phyloP scores from a whole-genome alignment of 1,284 basidiomycete genomes.

The Irpex sp. region DNA sequence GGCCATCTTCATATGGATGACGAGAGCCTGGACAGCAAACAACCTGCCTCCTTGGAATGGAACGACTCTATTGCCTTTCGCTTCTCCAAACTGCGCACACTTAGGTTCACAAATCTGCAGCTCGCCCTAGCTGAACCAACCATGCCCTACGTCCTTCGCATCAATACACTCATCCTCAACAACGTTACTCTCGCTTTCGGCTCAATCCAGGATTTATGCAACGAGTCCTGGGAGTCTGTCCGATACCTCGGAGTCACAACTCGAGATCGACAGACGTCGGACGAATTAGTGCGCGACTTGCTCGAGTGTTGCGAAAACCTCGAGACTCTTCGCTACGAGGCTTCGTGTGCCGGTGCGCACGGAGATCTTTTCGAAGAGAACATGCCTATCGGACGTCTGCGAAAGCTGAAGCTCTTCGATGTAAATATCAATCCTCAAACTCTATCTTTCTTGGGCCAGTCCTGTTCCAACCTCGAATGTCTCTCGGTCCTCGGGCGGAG shows the following conservation, averaged over 20 bases:
- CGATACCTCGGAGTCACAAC: conserved; percentile 34
- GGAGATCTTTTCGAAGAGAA: conserved; percentile 23
- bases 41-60: conserved; percentile 26
- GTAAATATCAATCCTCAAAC: conserved; percentile 34
- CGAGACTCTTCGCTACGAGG: conserved; percentile 24
- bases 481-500: conserved; percentile 38
- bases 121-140: conserved; percentile 38
- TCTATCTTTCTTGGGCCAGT: conserved; percentile 30
- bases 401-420: conserved; percentile 34
- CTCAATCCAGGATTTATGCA: conserved; percentile 35
- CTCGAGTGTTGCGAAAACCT: conserved; percentile 28
- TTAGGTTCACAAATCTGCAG: conserved; percentile 40
- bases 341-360: conserved; percentile 13
- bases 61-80: conserved; percentile 27
- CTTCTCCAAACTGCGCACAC: conserved; percentile 24
- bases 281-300: conserved; percentile 37
- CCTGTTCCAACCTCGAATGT: conserved; percentile 37
- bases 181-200: conserved; percentile 40
- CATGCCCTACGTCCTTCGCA: conserved; percentile 30
- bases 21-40: conserved; percentile 5
- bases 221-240: conserved; percentile 32
- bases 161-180: conserved; percentile 39
- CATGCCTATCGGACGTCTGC: conserved; percentile 15
- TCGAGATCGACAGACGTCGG: conserved; percentile 28
- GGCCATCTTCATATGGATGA: conserved; percentile 13